Percentiles rank a stretch among this genome's conserved stretches.
These are phyloP conservation scores for Tylopilus sp. DNA, from an alignment of 768 basidiomycete genomes.

Conservation along the genomic window DNA sequence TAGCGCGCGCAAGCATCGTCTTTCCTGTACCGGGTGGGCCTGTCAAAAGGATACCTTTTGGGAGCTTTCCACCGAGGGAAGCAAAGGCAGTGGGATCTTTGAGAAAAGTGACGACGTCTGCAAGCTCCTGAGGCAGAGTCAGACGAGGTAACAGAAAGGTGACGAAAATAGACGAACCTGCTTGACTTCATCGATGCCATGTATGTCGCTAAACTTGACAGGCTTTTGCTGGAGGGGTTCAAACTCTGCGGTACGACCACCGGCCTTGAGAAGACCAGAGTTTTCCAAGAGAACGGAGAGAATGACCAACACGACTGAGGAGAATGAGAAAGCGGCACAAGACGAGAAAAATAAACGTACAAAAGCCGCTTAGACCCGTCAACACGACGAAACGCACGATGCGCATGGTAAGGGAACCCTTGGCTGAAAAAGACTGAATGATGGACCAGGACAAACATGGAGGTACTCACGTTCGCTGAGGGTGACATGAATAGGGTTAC, in stretches of 20 bases:
- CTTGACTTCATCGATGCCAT: slow-evolving; percentile 97
- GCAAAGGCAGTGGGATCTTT: slow-evolving; percentile 91
- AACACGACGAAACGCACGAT: slow-evolving; percentile 60
- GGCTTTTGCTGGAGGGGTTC: slow-evolving; percentile 76
- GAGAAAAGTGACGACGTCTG: slow-evolving; percentile 93
- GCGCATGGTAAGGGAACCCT: slow-evolving; percentile 62
- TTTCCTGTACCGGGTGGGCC: slow-evolving; percentile 89
- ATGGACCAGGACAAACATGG: neutral
- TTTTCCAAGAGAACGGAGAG: slow-evolving; percentile 90
- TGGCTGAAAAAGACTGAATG: slow-evolving; percentile 42
- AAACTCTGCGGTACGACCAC: slow-evolving; percentile 76
- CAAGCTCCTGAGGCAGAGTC: slow-evolving; percentile 61
- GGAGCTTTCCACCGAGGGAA: slow-evolving; percentile 87
- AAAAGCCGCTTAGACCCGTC: slow-evolving; percentile 57
- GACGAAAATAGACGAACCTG: slow-evolving; percentile 48
- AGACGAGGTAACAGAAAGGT: neutral
- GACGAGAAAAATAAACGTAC: slow-evolving; percentile 39
- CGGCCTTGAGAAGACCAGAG: slow-evolving; percentile 88
- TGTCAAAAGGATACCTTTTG: slow-evolving; percentile 90
- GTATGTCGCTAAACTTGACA: slow-evolving; percentile 92
- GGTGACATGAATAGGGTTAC: slow-evolving; percentile 74
- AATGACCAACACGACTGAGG: slow-evolving; percentile 74
- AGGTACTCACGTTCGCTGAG: slow-evolving; percentile 70
- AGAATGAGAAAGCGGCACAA: slow-evolving; percentile 4
- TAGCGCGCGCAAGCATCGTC: slow-evolving; percentile 86